Evolutionary conservation across 345 rosid species (phyloP).

Genomic region (Eucalyptus camaldulensis): DNA sequence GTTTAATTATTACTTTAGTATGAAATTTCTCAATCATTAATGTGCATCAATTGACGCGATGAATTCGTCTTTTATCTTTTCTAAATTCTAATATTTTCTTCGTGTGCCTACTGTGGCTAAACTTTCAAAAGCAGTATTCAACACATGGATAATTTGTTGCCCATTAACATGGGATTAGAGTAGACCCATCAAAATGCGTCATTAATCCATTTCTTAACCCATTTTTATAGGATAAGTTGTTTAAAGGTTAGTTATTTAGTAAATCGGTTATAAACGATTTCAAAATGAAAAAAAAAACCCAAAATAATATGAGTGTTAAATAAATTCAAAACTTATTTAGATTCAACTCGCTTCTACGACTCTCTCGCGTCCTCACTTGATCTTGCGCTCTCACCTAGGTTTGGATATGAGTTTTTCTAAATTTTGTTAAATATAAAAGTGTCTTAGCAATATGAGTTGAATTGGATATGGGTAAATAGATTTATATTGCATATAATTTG

Average conservation of each 20-base stretch:
- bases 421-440: no score
- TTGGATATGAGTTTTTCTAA: no score
- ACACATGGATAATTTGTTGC: not conserved
- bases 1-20: not conserved
- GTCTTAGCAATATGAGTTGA: no score
- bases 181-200: no score
- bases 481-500: no score
- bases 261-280: rapidly evolving
- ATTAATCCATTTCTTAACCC: no score
- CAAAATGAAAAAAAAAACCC: rapidly evolving
- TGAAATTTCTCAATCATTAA: not conserved
- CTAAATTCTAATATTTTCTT: not conserved
- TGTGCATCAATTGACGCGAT: not conserved
- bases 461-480: no score
- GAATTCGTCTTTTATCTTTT: not conserved
- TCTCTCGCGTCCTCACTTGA: rapidly evolving
- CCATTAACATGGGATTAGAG: not conserved
- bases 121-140: not conserved
- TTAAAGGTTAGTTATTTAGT: no score
- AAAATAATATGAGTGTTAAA: no score
- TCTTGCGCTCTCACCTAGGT: no score
- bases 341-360: rapidly evolving
- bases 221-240: no score
- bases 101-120: not conserved
- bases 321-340: rapidly evolving